Base-by-base conservation (phyloP, 2,329 filamentous ascomycete genomes). In the Fusarium sp. region DNA sequence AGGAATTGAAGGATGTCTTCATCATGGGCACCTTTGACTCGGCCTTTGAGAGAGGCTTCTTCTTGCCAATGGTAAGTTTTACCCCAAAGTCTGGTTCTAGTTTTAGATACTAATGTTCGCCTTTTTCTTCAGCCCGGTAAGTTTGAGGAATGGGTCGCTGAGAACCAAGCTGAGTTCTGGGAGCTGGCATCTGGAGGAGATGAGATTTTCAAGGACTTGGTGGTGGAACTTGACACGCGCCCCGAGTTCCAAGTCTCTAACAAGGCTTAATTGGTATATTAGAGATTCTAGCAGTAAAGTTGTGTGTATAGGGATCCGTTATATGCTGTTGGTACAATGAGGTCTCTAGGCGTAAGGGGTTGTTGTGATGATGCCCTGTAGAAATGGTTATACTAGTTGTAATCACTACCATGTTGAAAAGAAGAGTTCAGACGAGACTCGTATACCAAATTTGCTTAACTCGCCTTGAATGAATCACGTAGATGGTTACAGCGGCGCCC, bases 271-370 rank as follows among this genome's bases (percentile, higher is more conserved):
- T 14, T 45, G 11, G 40, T 45, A 22, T 3, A 22, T 22, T 8
- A 7, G 20, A 45, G 6, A 22, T 45, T 22, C 11, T 4, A 8
- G 6, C 11, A 45, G 20, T 8, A 8, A 3, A 5, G 1, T 6
- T 45, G 8, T 22, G 20, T 22, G 7, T 13, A 8, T 0, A 14
- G 5, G 3, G 1, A 6, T n/a, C 3, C 6, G 2, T 22, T 8
- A 22, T 11, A 20, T 22, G 40, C 6, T 20, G n/a, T 22, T 42
- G 11, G n/a, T 45, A 22, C 13, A 14, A 45, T 22, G 20, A 45
- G 3, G 3, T 9, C 11, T 14, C 20, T 1, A 14, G 11, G 6
- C 22, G 11, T 2, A 8, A 2, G 37, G 6, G 2, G 3, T 13
- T 45, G 6, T 8, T 1, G 1, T 6, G n/a, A 45, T 45, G 11